Conservation (phyloP, 73 alveolate genomes). For the Paramecium caudatum region DNA sequence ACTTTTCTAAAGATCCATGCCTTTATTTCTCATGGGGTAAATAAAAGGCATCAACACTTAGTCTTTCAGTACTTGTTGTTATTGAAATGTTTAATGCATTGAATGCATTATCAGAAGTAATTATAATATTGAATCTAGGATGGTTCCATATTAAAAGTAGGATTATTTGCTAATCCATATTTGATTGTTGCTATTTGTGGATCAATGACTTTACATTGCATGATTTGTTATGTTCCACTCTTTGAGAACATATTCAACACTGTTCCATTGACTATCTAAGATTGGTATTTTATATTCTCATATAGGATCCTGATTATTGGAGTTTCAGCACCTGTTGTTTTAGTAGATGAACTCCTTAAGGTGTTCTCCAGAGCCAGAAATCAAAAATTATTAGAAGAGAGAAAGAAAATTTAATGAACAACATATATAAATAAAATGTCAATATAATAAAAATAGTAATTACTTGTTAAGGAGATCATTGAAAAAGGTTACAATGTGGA, state of each 20-base stretch:
- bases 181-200: constrained; percentile 82
- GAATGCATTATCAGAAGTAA: constrained; percentile 95
- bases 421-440: background rate
- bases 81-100: constrained; percentile 98
- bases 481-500: background rate
- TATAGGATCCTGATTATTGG: constrained; percentile 83
- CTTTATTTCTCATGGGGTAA: constrained; percentile 96
- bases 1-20: constrained; percentile 91
- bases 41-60: constrained; percentile 93
- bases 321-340: constrained; percentile 91
- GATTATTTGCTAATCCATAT: constrained; percentile 85
- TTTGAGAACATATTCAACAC: constrained; percentile 90
- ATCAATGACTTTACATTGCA: constrained; percentile 85
- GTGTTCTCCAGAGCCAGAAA: constrained; percentile 86
- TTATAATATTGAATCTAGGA: constrained; percentile 65
- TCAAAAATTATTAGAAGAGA: constrained; percentile 71
- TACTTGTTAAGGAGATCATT: background rate
- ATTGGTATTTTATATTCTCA: constrained; percentile 77
- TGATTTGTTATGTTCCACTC: constrained; percentile 94
- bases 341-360: constrained; percentile 93
- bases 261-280: constrained; percentile 85
- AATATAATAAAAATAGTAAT: constrained; percentile 4
- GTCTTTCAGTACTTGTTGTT: constrained; percentile 92
- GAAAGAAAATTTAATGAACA: constrained; percentile 70
- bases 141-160: constrained; percentile 83